Evolutionary conservation across 345 rosid genomes (phyloP).

Genomic region (Aegle marmelos): DNA sequence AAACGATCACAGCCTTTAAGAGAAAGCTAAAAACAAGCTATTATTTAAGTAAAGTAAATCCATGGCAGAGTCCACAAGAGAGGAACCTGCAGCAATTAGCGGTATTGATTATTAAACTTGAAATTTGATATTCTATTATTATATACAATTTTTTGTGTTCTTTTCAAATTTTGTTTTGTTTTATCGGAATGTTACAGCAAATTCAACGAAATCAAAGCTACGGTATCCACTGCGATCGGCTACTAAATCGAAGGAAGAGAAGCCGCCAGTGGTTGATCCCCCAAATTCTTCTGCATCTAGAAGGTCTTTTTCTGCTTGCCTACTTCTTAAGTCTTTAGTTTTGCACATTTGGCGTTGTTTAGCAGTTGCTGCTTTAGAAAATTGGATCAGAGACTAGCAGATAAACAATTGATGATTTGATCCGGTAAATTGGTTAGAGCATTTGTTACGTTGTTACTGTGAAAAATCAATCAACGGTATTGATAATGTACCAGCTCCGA

Average conservation of each 20-base stretch:
- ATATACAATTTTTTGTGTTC: neutral
- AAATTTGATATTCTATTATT: neutral
- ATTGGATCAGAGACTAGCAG: neutral
- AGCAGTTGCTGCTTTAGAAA: neutral
- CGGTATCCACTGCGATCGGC: constrained; percentile 86
- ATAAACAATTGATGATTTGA: neutral
- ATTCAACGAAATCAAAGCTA: constrained; percentile 54
- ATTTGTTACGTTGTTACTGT: too few species aligned
- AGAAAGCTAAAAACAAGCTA: neutral
- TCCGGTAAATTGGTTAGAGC: neutral
- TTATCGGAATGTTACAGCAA: constrained; percentile 20
- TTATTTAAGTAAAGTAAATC: neutral
- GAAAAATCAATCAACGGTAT: too few species aligned
- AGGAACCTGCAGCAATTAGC: constrained; percentile 39
- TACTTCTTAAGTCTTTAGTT: neutral
- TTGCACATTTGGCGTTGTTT: neutral
- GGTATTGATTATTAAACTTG: constrained; percentile 29
- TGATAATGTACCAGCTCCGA: too few species aligned
- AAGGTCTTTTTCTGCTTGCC: constrained; percentile 24
- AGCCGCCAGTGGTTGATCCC: constrained; percentile 40
- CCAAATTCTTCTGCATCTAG: constrained; percentile 42
- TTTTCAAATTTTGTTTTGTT: too few species aligned
- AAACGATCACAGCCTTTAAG: neutral
- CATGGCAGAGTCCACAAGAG: constrained; percentile 48
- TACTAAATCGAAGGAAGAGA: constrained; percentile 55